Conservation (phyloP, 306 rosid species). For the Lathyrus aphaca region DNA sequence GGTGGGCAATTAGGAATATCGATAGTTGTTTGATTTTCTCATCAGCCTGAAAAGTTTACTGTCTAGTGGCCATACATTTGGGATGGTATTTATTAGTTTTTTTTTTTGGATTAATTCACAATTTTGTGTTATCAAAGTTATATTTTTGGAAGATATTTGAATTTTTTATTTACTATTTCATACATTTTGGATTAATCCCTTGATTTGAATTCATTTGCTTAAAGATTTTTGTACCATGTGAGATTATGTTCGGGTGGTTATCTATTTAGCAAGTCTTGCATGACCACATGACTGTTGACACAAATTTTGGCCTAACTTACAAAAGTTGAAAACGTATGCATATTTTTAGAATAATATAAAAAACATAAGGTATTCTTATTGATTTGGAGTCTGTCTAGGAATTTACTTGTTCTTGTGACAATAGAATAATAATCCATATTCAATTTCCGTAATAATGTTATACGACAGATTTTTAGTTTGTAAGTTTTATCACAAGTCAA, state of each 20-base stretch:
- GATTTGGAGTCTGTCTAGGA: too few relatives aligned
- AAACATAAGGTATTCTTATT: too few relatives aligned
- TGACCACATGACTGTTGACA: too few relatives aligned
- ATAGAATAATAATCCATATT: too few relatives aligned
- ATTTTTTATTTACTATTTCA: neutral
- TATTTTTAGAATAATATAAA: too few relatives aligned
- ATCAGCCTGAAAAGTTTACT: conserved; percentile 4
- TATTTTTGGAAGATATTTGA: conserved; percentile 2
- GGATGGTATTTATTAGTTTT: conserved; percentile 25
- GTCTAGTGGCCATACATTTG: neutral
- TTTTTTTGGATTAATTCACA: conserved; percentile 19
- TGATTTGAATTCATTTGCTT: neutral
- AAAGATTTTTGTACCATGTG: neutral
- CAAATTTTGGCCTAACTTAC: too few relatives aligned
- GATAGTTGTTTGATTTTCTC: conserved; percentile 4
- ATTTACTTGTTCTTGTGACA: too few relatives aligned
- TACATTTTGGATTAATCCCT: neutral
- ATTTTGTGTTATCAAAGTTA: conserved; percentile 38
- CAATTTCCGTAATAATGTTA: too few relatives aligned
- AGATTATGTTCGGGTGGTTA: neutral
- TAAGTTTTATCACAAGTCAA: too few relatives aligned
- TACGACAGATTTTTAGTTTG: too few relatives aligned
- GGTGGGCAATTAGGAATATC: conserved; percentile 17
- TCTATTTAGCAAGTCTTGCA: too few relatives aligned
- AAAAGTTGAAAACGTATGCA: too few relatives aligned